phyloP scores from a whole-genome alignment of 345 rosid species.

The Salix brachista region DNA sequence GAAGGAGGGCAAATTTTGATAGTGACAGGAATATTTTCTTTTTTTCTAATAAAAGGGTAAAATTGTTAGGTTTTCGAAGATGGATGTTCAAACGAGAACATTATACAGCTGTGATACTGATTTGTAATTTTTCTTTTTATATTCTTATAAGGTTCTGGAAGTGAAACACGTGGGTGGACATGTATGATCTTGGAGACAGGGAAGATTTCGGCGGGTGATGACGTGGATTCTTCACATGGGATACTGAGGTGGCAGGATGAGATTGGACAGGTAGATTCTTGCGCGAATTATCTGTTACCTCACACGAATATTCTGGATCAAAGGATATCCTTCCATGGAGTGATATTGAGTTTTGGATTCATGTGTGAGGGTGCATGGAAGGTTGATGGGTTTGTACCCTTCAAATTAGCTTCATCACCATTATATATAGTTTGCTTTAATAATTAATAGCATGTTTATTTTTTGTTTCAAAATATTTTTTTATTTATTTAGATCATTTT shows the following conservation, averaged over 20 bases:
- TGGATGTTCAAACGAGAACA: neutral
- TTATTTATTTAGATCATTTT: no score
- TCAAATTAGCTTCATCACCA: neutral
- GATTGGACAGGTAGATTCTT: conserved; percentile 18
- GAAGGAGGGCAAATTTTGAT: no score
- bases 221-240: conserved; percentile 22
- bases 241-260: conserved; percentile 10
- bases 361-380: neutral
- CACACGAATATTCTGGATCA: conserved; percentile 22
- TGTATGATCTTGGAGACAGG: conserved; percentile 26
- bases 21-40: no score
- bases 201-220: conserved; percentile 13
- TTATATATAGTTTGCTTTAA: no score
- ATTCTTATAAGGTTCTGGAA: conserved; percentile 29
- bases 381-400: neutral
- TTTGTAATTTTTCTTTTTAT: neutral
- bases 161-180: conserved; percentile 43
- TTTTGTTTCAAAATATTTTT: no score
- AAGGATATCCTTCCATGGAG: neutral
- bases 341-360: neutral
- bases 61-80: neutral
- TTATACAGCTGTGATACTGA: neutral
- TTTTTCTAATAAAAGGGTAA: neutral
- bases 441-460: no score
- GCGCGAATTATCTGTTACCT: conserved; percentile 3